A percentile compares a stretch with the other conserved stretches of the same genome.
These are phyloP conservation scores for Bifiguratus adelaidae DNA, from an alignment of 192 early-diverging fungal species.

Conservation along the genomic window DNA sequence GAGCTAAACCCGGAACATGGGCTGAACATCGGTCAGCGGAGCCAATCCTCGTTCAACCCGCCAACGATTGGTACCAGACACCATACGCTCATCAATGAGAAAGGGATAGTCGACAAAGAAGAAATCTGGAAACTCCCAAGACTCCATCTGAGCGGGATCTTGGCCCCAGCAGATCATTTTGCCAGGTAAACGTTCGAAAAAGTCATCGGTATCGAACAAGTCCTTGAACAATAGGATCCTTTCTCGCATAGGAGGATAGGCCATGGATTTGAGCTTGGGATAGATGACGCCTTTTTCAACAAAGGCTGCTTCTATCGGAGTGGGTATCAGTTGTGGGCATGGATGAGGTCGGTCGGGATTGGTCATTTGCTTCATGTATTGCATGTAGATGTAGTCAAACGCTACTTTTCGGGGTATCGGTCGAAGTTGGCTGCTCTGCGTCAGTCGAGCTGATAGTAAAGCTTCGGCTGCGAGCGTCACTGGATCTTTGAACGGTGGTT, in stretches of 20 bases:
- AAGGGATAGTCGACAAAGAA: background rate
- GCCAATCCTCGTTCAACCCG: too few relatives aligned
- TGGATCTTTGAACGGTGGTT: background rate
- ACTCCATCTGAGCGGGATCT: background rate
- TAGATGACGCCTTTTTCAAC: background rate
- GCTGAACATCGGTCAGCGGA: too few relatives aligned
- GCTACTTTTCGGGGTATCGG: constrained; percentile 3
- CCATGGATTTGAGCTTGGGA: background rate
- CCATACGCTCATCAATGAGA: constrained; percentile 1
- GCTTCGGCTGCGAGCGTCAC: too few relatives aligned
- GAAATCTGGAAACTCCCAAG: background rate
- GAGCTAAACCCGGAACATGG: too few relatives aligned
- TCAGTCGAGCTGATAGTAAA: too few relatives aligned
- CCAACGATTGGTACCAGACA: background rate
- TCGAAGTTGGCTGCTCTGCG: too few relatives aligned
- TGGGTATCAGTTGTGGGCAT: background rate
- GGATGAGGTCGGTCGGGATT: background rate
- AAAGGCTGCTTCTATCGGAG: background rate
- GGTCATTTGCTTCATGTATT: background rate
- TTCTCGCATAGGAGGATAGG: background rate
- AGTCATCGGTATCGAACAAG: background rate
- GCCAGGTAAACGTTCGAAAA: background rate
- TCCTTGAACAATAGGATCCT: constrained; percentile 1
- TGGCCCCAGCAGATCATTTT: background rate
- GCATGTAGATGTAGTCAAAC: background rate